Base-by-base conservation (phyloP, 495 filamentous ascomycete species). In the Penicillium goetzii region DNA sequence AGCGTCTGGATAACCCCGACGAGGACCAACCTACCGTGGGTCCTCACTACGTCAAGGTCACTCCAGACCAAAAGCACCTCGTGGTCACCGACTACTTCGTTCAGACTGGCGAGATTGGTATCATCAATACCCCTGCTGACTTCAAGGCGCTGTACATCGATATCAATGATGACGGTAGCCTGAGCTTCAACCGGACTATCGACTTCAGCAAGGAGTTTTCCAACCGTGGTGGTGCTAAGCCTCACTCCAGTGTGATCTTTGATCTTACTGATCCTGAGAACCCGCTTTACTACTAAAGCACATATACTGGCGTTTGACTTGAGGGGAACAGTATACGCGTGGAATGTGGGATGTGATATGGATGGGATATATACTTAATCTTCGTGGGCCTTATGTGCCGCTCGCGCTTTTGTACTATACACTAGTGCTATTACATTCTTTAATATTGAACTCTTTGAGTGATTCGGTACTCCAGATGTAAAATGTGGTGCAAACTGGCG, bases 41-140 rank as follows among this genome's bases (percentile, higher is more conserved):
- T 8, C 86, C 86, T 0, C 86, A 89, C 72, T 87, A 87, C 62
- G 74, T 88, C 73, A 88, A 88, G 76, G 78, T 89, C 66, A 83
- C 85, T 10, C 86, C 86, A 0, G 86, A 88, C 68, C 83, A 86
- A 75, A 84, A 84, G 76, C 84, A 89, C 67, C 63, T 88, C 47
- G 75, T 88, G 10, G 85, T 88, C 36, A 86, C 81, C 12, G 86
- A 86, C 57, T 89, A 89, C 76, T 89, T 89, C 64, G 81, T 89
- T 1, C 86, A 89, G 74, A 85, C 85, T 6, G 85, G 85, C 36
- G 79, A 84, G 7, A 86, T 88, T 57, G 82, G 82, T 5, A 73
- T 88, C 7, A 82, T 89, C 60, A 89, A 89, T 63, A 88, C 85
- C 0, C 84, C 84, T 0, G 85, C 81, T 47, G 86, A 88, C 68